phyloP scores from a whole-genome alignment of 2,329 filamentous ascomycete genomes.

The Apiospora rasikravindrae region DNA sequence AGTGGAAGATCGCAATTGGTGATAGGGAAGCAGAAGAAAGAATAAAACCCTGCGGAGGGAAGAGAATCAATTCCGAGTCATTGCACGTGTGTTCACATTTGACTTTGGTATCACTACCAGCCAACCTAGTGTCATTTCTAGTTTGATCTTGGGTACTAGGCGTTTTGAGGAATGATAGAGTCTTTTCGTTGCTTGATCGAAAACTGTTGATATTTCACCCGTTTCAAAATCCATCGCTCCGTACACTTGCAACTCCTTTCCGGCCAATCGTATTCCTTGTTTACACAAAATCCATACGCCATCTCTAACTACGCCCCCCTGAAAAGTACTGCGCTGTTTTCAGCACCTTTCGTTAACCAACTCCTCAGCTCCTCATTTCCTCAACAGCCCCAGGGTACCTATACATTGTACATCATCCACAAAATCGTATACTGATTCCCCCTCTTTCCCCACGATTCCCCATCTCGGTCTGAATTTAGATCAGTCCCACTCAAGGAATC shows the following conservation, averaged over 20 bases:
- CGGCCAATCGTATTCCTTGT: not conserved
- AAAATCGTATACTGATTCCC: not conserved
- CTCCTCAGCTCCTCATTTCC: not conserved
- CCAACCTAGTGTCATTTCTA: not conserved
- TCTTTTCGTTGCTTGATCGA: not conserved
- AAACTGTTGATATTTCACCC: not conserved
- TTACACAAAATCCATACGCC: not conserved
- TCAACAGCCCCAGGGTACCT: not conserved
- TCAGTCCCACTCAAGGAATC: conserved; percentile 2
- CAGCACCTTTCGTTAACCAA: not conserved
- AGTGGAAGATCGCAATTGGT: not conserved
- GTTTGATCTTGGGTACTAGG: not conserved
- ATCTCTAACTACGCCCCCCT: not conserved
- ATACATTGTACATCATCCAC: not conserved
- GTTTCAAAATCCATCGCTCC: too few relatives aligned
- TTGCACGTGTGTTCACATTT: not conserved
- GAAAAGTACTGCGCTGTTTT: not conserved
- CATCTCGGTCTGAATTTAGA: not conserved
- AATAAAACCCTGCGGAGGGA: too few relatives aligned
- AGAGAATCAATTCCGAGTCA: not conserved
- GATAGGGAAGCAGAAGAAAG: too few relatives aligned
- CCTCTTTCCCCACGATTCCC: not conserved
- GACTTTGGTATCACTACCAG: not conserved
- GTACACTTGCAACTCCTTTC: too few relatives aligned
- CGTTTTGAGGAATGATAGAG: not conserved